Evolutionary conservation across 2,329 filamentous ascomycete genomes (phyloP).

Genomic region (Clonostachys sp.): DNA sequence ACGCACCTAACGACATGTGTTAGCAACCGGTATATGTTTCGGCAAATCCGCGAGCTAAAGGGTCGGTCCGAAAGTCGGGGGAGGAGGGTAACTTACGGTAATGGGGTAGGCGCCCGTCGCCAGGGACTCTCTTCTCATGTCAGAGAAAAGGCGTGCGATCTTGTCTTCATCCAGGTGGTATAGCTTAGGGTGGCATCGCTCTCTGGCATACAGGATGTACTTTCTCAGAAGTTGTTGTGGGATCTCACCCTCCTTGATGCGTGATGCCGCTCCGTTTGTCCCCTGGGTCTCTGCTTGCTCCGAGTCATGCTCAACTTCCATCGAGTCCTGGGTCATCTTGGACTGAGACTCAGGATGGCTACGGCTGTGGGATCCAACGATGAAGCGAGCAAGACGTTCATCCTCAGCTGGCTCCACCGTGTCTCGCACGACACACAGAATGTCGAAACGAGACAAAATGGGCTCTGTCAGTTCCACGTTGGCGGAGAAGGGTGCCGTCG

Average conservation of each 20-base stretch:
- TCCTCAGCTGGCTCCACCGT: slow-evolving; percentile 91
- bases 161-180: slow-evolving; percentile 99
- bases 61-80: slow-evolving; percentile 8
- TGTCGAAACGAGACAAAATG: slow-evolving; percentile 96
- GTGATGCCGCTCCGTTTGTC: slow-evolving; percentile 7
- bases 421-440: slow-evolving; percentile 92
- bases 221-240: slow-evolving; percentile 88
- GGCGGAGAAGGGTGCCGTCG: slow-evolving; percentile 89
- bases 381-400: slow-evolving; percentile 88
- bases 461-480: slow-evolving; percentile 97
- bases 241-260: slow-evolving; percentile 62
- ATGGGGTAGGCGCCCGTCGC: slow-evolving; percentile 97
- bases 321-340: slow-evolving; percentile 54
- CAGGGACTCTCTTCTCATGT: slow-evolving; percentile 90
- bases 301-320: slow-evolving; percentile 60
- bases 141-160: slow-evolving; percentile 86
- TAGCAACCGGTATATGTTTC: slow-evolving; percentile 2
- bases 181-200: slow-evolving; percentile 84
- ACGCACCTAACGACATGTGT: slow-evolving; percentile 61
- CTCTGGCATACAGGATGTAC: slow-evolving; percentile 92
- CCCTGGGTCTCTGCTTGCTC: slow-evolving; percentile 30
- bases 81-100: slow-evolving; percentile 61
- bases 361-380: slow-evolving; percentile 88
- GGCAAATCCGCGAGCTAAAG: too few relatives aligned
- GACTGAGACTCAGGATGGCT: slow-evolving; percentile 68